Evolutionary conservation across 2,329 filamentous ascomycete species (phyloP).

Genomic region (Passalora sequoiae): DNA sequence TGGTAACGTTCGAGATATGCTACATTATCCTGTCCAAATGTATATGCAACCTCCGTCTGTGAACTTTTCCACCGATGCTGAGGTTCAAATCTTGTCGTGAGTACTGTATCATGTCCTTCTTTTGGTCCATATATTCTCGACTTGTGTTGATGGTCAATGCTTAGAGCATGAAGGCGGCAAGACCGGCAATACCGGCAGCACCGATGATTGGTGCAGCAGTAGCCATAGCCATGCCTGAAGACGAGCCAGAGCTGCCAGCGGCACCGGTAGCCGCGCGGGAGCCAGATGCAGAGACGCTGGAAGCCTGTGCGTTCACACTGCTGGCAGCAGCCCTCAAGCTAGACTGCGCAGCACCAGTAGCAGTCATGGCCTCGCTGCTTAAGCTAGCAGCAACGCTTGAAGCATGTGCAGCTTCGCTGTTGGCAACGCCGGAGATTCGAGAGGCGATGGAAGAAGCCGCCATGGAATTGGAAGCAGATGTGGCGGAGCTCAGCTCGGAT

Average conservation of each 20-base stretch:
- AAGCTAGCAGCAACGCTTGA: neutral
- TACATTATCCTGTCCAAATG: no score
- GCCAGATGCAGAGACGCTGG: neutral
- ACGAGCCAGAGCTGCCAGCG: neutral
- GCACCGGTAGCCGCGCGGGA: neutral
- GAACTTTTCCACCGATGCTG: no score
- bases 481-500: slow-evolving; percentile 2
- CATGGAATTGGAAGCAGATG: neutral
- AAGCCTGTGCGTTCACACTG: slow-evolving; percentile 1
- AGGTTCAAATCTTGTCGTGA: neutral
- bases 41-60: no score
- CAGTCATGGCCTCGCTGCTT: neutral
- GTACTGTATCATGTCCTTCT: neutral
- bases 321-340: slow-evolving; percentile 3
- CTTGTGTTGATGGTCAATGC: no score
- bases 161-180: neutral
- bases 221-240: neutral
- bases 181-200: neutral
- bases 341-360: slow-evolving; percentile 1
- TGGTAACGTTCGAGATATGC: no score
- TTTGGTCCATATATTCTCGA: no score
- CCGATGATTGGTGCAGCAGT: neutral
- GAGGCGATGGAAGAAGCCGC: slow-evolving; percentile 1
- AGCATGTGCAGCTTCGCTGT: neutral
- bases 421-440: neutral